phyloP scores from a whole-genome alignment of 2,329 filamentous ascomycete species.

The Cadophora luteo-olivacea region DNA sequence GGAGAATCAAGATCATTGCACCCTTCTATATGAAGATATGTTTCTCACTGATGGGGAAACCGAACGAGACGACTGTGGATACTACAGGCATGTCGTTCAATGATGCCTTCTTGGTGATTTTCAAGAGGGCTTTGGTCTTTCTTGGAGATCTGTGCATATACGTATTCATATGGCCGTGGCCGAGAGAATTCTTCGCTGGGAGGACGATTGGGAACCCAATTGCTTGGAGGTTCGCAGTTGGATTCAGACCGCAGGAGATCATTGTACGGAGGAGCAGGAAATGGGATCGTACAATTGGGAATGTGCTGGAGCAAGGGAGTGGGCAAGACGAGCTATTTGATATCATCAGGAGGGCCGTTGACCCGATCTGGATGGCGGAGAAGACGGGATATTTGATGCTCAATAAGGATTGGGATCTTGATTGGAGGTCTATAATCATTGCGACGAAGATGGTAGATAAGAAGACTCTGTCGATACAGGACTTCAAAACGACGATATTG shows the following conservation, averaged over 20 bases:
- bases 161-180: slow-evolving; percentile 75
- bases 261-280: slow-evolving; percentile 78
- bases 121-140: slow-evolving; percentile 66
- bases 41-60: slow-evolving; percentile 41
- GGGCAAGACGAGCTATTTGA: slow-evolving; percentile 64
- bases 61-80: slow-evolving; percentile 70
- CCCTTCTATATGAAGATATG: slow-evolving; percentile 68
- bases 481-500: slow-evolving; percentile 74
- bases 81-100: slow-evolving; percentile 61
- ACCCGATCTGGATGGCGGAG: slow-evolving; percentile 67
- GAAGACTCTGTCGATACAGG: slow-evolving; percentile 64
- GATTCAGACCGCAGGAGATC: slow-evolving; percentile 81
- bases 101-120: slow-evolving; percentile 58
- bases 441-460: slow-evolving; percentile 74
- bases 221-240: slow-evolving; percentile 74
- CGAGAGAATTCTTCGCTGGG: slow-evolving; percentile 73
- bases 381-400: slow-evolving; percentile 92
- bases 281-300: slow-evolving; percentile 66
- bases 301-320: slow-evolving; percentile 49
- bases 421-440: slow-evolving; percentile 80
- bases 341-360: slow-evolving; percentile 72
- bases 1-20: slow-evolving; percentile 71
- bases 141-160: slow-evolving; percentile 75
- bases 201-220: slow-evolving; percentile 64
- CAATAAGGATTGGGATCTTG: slow-evolving; percentile 85